Conservation (phyloP, 2,329 filamentous ascomycete genomes). For the Lachnellula cervina region DNA sequence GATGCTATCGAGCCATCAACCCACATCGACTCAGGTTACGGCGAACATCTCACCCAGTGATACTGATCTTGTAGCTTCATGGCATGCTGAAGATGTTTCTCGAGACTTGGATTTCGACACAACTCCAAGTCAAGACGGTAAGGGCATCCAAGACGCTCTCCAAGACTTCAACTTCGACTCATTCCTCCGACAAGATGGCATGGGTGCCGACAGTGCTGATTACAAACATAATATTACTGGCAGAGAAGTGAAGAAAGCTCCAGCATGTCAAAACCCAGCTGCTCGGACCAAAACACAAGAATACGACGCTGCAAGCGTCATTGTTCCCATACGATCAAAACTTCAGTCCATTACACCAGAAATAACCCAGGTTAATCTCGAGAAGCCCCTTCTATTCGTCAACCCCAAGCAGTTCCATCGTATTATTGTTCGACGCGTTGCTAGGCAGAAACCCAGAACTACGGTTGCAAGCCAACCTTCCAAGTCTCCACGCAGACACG, state of each 20-base stretch:
- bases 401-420: conserved; percentile 13
- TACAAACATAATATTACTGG: background rate
- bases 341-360: background rate
- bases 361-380: background rate
- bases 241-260: background rate
- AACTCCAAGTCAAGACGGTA: too few species aligned
- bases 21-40: background rate
- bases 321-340: background rate
- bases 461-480: background rate
- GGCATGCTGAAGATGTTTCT: too few species aligned
- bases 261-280: background rate
- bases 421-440: conserved; percentile 6
- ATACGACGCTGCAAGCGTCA: background rate
- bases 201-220: background rate
- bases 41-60: background rate
- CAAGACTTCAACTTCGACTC: conserved; percentile 63
- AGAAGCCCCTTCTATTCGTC: conserved; percentile 3
- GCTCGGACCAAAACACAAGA: background rate
- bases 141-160: conserved; percentile 42
- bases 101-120: background rate
- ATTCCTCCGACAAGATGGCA: conserved; percentile 49
- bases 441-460: conserved; percentile 1
- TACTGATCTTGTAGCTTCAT: too few species aligned
- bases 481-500: background rate
- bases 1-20: background rate